Percentiles rank a stretch among this genome's conserved stretches.
phyloP scores from a whole-genome alignment of 177 flowering plant genomes.

The Tripterygium wilfordii region DNA sequence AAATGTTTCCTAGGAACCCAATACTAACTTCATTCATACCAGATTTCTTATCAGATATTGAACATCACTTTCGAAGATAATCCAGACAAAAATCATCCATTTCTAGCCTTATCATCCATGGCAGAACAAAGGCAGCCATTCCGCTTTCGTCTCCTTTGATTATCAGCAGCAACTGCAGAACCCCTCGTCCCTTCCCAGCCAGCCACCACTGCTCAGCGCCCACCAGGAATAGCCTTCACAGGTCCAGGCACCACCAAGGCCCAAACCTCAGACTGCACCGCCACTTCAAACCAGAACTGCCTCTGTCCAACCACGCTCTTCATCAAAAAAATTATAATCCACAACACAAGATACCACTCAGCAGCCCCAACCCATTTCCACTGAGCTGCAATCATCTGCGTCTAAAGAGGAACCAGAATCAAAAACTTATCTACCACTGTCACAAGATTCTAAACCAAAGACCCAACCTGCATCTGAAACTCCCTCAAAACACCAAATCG shows the following conservation, averaged over 20 bases:
- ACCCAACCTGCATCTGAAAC: slow-evolving; percentile 5
- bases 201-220: no score
- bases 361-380: slow-evolving; percentile 7
- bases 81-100: neutral
- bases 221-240: no score
- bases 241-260: no score
- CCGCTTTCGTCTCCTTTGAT: slow-evolving; percentile 40
- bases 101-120: slow-evolving; percentile 13
- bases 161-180: slow-evolving; percentile 1
- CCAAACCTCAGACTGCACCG: no score
- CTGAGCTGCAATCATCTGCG: slow-evolving; percentile 5
- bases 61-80: slow-evolving; percentile 1
- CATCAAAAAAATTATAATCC: neutral
- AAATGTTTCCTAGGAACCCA: slow-evolving; percentile 22
- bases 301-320: slow-evolving; percentile 7
- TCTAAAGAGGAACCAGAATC: slow-evolving; percentile 12
- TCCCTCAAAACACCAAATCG: neutral
- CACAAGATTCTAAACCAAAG: slow-evolving; percentile 12
- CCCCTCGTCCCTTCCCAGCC: no score
- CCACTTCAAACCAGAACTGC: no score
- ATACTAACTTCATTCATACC: slow-evolving; percentile 13
- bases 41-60: neutral
- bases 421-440: no score
- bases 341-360: slow-evolving; percentile 5
- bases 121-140: slow-evolving; percentile 28